Evolutionary conservation across 495 filamentous ascomycete species (phyloP).

Genomic region (Penicillium diatomitis): DNA sequence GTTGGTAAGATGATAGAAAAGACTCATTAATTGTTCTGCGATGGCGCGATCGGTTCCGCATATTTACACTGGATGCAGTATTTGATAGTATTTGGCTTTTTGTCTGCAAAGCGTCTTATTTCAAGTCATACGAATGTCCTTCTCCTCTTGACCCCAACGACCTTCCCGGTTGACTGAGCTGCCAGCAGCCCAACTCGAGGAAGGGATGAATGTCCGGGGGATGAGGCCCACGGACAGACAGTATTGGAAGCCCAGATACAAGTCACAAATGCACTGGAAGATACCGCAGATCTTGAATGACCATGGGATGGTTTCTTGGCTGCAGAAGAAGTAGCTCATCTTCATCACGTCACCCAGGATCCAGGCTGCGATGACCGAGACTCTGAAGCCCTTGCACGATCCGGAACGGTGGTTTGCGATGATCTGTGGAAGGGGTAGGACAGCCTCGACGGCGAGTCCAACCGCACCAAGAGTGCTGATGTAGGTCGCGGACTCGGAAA

Average conservation of each 20-base stretch:
- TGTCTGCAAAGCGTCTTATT: background rate
- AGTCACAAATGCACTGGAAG: conserved; percentile 83
- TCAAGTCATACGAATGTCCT: conserved; percentile 39
- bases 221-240: conserved; percentile 8
- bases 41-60: conserved; percentile 5
- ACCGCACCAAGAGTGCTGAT: conserved; percentile 65
- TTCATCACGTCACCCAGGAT: conserved; percentile 89
- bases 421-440: conserved; percentile 83
- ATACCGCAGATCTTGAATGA: conserved; percentile 88
- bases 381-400: conserved; percentile 82
- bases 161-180: conserved; percentile 15
- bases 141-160: conserved; percentile 27
- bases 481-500: conserved; percentile 54
- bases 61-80: conserved; percentile 18
- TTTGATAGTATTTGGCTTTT: background rate
- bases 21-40: background rate
- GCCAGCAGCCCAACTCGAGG: conserved; percentile 18
- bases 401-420: conserved; percentile 65
- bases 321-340: conserved; percentile 85
- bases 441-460: conserved; percentile 84
- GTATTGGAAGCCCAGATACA: conserved; percentile 77
- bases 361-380: conserved; percentile 83
- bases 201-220: conserved; percentile 57
- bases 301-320: conserved; percentile 61
- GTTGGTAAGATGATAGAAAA: too few species aligned